Base-by-base conservation (phyloP, 1,139 yeast genomes). In the Protomyces macrosporus region DNA sequence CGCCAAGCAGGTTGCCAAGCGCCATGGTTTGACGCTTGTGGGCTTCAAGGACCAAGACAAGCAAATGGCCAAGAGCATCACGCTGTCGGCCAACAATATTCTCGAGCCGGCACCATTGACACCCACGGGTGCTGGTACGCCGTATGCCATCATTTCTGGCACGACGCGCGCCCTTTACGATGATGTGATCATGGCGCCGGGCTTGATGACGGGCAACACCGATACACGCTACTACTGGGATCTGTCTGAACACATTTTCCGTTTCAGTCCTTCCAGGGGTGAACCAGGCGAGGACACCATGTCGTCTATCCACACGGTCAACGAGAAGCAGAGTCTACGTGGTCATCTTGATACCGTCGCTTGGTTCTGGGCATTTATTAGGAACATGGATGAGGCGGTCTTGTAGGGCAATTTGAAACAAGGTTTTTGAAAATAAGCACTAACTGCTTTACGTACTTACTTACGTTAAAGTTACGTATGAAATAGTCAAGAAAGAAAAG, bases 141-240 rank as follows among this genome's bases (percentile, higher is more conserved):
- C 77, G n/a, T 85, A 87, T 87, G 76, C 79, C 53, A 67, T 77
- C 1, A 78, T 83, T 63, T 81, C 83, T 0, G 87, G 88, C 2
- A 76, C 86, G 1, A 79, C 84, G 63, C 77, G 84, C 52, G 81
- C 82, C 69, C 76, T 84, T 54, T 85, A 78, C 70, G 81, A 83
- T 64, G 81, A 80, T 6, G 65, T 83, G 34, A 75, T 85, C 39
- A 77, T 87, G 60, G 77, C 90, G 1, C 95, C 96, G 9, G 77
- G 82, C 23, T 72, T 88, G 60, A 82, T 87, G 83, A 80, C 88
- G 4, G 96, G 88, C 39, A 90, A 89, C 74, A 90, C 97, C 1
- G 97, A 90, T 73, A 89, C 96, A 30, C 55, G 58, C 7, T 45
- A 54, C 58, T 37, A 34, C 39, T 60, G 63, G 58, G 36, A 53